Percentiles rank a stretch among this genome's conserved stretches.
Evolutionary conservation across 768 basidiomycete genomes (phyloP).

Genomic region (Termitomyces sp.): DNA sequence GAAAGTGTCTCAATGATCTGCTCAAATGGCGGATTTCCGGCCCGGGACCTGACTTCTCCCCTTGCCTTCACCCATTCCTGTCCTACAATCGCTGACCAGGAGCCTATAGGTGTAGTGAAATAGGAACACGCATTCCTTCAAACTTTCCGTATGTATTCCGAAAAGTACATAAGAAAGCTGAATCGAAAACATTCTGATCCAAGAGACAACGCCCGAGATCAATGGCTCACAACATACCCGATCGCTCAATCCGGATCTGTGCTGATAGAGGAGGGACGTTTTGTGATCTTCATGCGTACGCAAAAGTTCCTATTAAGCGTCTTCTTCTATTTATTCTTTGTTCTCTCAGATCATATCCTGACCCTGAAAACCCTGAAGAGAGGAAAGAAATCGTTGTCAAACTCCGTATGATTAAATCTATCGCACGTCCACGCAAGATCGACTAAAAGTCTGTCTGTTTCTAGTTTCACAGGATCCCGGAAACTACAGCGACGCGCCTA

Average conservation of each 20-base stretch:
- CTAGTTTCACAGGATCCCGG: slow-evolving; percentile 84
- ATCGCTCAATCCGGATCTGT: slow-evolving; percentile 79
- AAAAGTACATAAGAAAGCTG: slow-evolving; percentile 3
- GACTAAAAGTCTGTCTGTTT: background rate
- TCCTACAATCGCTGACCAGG: background rate
- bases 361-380: slow-evolving; percentile 53
- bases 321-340: background rate
- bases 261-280: slow-evolving; percentile 92
- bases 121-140: slow-evolving; percentile 1
- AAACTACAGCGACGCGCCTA: slow-evolving; percentile 91
- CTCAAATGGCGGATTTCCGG: background rate
- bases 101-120: background rate
- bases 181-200: background rate
- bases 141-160: slow-evolving; percentile 15
- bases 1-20: too few relatives aligned
- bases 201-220: background rate
- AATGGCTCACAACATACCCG: slow-evolving; percentile 38
- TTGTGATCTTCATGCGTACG: slow-evolving; percentile 83
- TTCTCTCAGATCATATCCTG: slow-evolving; percentile 62
- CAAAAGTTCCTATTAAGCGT: slow-evolving; percentile 10
- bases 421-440: background rate
- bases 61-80: background rate
- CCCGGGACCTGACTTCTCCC: background rate
- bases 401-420: slow-evolving; percentile 53
- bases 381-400: slow-evolving; percentile 87